Conservation (phyloP, 2,329 filamentous ascomycete species). For the Cladobotryum protrusum region DNA sequence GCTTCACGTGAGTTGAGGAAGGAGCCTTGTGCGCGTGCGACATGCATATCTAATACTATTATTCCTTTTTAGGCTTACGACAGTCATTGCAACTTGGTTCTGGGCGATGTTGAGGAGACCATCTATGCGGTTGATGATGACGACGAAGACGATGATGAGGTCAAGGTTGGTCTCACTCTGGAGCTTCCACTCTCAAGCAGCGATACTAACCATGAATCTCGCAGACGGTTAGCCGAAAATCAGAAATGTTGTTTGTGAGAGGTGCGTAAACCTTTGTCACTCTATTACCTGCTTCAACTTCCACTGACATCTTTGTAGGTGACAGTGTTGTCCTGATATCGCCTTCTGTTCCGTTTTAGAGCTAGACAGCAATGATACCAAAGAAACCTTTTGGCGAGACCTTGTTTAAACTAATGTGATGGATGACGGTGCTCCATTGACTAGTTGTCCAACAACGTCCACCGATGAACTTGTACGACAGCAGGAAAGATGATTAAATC, state of each 20-base stretch:
- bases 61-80: conserved; percentile 74
- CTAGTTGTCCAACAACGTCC: too few species aligned
- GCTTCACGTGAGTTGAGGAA: conserved; percentile 64
- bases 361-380: conserved; percentile 7
- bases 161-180: conserved; percentile 53
- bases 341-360: conserved; percentile 45
- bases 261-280: conserved; percentile 48
- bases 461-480: too few species aligned
- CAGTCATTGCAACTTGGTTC: conserved; percentile 93
- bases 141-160: conserved; percentile 67
- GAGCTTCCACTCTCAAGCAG: too few species aligned
- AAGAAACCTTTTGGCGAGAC: background rate
- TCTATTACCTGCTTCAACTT: background rate
- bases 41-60: conserved; percentile 8
- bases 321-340: conserved; percentile 70
- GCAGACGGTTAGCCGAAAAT: conserved; percentile 91
- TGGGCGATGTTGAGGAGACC: conserved; percentile 95
- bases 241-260: conserved; percentile 97
- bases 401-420: background rate
- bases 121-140: conserved; percentile 91
- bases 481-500: too few species aligned
- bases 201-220: background rate
- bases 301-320: conserved; percentile 39
- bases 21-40: background rate
- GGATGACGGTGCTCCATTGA: too few species aligned